Base-by-base conservation (phyloP, 129 eudicot genomes). In the Sambucus nigra region DNA sequence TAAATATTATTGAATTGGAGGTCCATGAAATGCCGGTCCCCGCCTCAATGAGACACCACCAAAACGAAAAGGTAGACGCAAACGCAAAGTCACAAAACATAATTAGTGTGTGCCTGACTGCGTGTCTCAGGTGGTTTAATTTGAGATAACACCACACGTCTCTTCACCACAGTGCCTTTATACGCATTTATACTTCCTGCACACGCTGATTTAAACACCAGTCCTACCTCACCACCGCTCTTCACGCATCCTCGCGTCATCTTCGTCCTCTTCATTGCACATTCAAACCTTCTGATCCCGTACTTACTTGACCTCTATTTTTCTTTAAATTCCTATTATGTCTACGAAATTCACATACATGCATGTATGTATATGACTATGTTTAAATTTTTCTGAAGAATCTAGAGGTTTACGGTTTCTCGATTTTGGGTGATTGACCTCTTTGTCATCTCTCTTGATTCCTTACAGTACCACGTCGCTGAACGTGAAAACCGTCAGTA, bases 401-500 rank as follows among this genome's bases (percentile, higher is more conserved):
- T 35, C 42, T 35, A 35, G 4, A 5, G 5, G 19, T 1, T 42
- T 42, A n/a, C n/a, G 19, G n/a, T 16, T 42, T 20, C 15, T 42
- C 48, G 48, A 42, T 42, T 9, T 42, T 42, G 19, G 5, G 19
- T 4, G 1, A 42, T 14, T 42, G 15, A 9, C 48, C 48, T 42
- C 48, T 42, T 42, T 42, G 48, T 42, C 48, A 42, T 20, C 4
- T n/a, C 48, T 42, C 48, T n/a, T 42, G 48, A 42, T 42, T 42
- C 48, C n/a, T 15, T 16, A 15, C 48, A 18, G 20, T 16, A 15
- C 38, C 38, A 31, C 48, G n/a, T 42, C 48, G 48, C 14, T 42
- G 17, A 15, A 42, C 48, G 21, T 42, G 48, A 42, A 42, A n/a
- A 16, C 5, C 19, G 18, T 15, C 18, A 42, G 15, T 35, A 35